These are phyloP conservation scores for Pichia rugopelliculosa DNA, from an alignment of 805 yeast species.

Conservation along the genomic window DNA sequence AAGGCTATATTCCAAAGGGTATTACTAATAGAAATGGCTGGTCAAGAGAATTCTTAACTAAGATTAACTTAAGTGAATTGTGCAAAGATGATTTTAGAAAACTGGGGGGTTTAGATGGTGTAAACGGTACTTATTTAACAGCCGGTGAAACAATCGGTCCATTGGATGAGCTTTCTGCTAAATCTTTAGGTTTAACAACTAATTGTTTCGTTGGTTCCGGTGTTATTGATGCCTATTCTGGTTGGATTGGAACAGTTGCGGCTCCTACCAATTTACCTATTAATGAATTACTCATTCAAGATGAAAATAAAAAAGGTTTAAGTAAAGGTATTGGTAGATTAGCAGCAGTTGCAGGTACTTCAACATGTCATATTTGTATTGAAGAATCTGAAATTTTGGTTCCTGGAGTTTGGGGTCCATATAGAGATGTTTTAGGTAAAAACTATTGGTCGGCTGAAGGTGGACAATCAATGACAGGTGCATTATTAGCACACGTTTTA, in stretches of 20 bases:
- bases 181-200: constrained; percentile 74
- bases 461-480: constrained; percentile 98
- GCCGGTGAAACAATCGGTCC: constrained; percentile 90
- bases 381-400: constrained; percentile 82
- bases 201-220: constrained; percentile 87
- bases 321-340: constrained; percentile 70
- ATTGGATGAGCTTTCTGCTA: constrained; percentile 59
- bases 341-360: constrained; percentile 98
- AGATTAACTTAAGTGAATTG: constrained; percentile 70
- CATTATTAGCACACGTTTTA: constrained; percentile 79
- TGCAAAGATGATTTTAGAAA: constrained; percentile 66
- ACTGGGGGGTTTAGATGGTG: constrained; percentile 76
- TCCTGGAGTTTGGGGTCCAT: constrained; percentile 98
- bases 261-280: constrained; percentile 63
- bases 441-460: constrained; percentile 96
- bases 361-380: constrained; percentile 91
- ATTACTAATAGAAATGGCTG: constrained; percentile 91
- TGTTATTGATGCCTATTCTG: constrained; percentile 96
- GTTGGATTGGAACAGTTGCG: constrained; percentile 98
- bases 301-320: constrained; percentile 39
- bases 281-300: constrained; percentile 44
- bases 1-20: constrained; percentile 89
- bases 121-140: constrained; percentile 63
- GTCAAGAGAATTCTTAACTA: constrained; percentile 69
- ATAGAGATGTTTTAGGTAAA: constrained; percentile 85